Percentiles rank a stretch among this genome's conserved stretches.
Conservation (phyloP, 2,329 filamentous ascomycete genomes). For the Cercospora citrullina region DNA sequence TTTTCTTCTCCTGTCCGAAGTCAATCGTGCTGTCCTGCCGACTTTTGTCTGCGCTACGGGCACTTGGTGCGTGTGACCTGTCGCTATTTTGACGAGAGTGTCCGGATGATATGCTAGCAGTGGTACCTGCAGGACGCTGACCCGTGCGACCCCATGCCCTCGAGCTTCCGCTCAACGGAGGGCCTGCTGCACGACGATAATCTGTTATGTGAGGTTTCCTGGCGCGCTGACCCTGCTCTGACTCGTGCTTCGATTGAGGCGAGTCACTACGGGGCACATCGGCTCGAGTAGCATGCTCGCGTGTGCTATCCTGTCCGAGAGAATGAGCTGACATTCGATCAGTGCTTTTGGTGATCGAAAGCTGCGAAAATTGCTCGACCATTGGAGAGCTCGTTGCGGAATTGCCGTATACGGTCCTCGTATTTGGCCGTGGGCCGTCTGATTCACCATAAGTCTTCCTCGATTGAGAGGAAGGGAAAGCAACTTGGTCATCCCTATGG, state of each 20-base stretch:
- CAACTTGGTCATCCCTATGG: slow-evolving; percentile 17
- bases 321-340: slow-evolving; percentile 12
- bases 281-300: not conserved
- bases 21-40: not conserved
- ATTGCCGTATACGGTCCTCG: slow-evolving; percentile 5
- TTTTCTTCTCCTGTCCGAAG: slow-evolving; percentile 23
- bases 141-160: slow-evolving; percentile 11
- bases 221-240: slow-evolving; percentile 5
- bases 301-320: slow-evolving; percentile 10
- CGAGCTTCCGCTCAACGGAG: slow-evolving; percentile 15
- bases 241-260: slow-evolving; percentile 10
- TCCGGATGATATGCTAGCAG: slow-evolving; percentile 17
- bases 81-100: slow-evolving; percentile 29
- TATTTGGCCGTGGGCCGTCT: not conserved
- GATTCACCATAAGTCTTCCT: slow-evolving; percentile 23
- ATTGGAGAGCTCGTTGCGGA: slow-evolving; percentile 15
- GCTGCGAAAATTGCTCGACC: slow-evolving; percentile 12
- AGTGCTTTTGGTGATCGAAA: slow-evolving; percentile 16
- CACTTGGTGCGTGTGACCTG: slow-evolving; percentile 8
- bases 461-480: slow-evolving; percentile 15
- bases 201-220: slow-evolving; percentile 18
- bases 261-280: slow-evolving; percentile 3
- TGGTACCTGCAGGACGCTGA: slow-evolving; percentile 14
- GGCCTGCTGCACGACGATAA: slow-evolving; percentile 13
- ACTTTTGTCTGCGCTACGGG: not conserved